Conservation (phyloP, 305 asterid genomes). For the Striga hermonthica region DNA sequence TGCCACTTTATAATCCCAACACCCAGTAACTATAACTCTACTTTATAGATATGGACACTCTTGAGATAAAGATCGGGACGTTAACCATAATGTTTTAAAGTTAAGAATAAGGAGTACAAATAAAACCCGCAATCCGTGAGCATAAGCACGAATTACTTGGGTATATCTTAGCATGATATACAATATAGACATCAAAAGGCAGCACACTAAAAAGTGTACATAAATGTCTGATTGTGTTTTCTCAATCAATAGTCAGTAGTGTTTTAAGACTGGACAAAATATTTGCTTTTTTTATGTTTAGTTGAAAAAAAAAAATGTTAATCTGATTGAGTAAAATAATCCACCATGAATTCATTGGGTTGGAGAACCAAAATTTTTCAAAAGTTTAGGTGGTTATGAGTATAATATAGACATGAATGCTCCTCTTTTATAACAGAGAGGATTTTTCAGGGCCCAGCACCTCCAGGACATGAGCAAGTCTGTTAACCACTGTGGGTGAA, state of each 20-base stretch:
- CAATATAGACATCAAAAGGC: too few relatives aligned
- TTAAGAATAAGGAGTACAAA: background rate
- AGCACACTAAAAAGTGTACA: too few relatives aligned
- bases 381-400: background rate
- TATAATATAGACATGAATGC: slow-evolving; percentile 5
- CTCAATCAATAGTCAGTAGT: too few relatives aligned
- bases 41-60: slow-evolving; percentile 2
- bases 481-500: background rate
- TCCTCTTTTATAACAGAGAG: background rate
- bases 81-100: slow-evolving; percentile 7
- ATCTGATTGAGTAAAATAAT: background rate
- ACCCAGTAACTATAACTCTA: background rate
- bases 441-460: background rate
- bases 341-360: background rate
- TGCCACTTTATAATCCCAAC: slow-evolving; percentile 6
- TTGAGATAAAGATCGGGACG: background rate
- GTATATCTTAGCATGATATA: background rate
- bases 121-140: background rate
- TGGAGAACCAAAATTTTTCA: slow-evolving; percentile 6
- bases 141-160: slow-evolving; percentile 1
- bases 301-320: too few relatives aligned
- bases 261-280: too few relatives aligned
- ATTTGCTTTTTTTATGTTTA: too few relatives aligned
- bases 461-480: too few relatives aligned
- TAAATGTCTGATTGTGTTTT: too few relatives aligned